Evolutionary conservation across 805 yeast species (phyloP), one percentile per base, ranked within the genome.

Genomic region (Wickerhamomyces hampshirensis): DNA sequence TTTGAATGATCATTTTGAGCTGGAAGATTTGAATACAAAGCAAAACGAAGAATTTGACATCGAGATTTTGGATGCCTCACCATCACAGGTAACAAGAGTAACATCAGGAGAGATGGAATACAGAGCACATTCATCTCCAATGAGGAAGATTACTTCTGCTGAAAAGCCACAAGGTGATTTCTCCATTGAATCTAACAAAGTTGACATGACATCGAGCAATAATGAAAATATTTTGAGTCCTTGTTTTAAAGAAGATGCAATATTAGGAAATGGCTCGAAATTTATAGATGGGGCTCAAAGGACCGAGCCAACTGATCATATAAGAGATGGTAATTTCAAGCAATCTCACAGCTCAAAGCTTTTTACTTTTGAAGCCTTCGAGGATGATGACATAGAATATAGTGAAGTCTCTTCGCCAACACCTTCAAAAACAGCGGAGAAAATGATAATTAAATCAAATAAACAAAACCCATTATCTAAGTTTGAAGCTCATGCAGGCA

Each of bases 361-460:
- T 12, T 19, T 46, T 4, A 34, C 31, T 2, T 41, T 46, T 26
- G 38, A 41, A 16, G 50, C 46, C 1, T 43, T 29, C 30, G 52
- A 47, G 18, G 44, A 40, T 18, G 28, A 34, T 12, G 33, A 32
- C 13, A 38, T 33, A 23, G 40, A 33, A 13, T 5, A 28, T 24
- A 11, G 24, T 11, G 24, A 21, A 7, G 24, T 11, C 24, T 7
- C 7, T 21, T 8, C 11, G 24, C 7, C 24, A 18, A 12, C 14
- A 7, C 38, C 39, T 4, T 10, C 29, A 2, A 17, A 38, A 5
- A 38, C 37, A 13, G 51, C 46, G 3, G 31, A 23, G 5, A 26
- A 24, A 6, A 48, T 40, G 3, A 43, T 45, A 48, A 48, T 49
- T 2, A 45, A 42, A 21, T 47, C 42, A 23, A 44, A 37, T 26